Evolutionary conservation across 305 asterid species (phyloP).

Genomic region (Andrographis paniculata): DNA sequence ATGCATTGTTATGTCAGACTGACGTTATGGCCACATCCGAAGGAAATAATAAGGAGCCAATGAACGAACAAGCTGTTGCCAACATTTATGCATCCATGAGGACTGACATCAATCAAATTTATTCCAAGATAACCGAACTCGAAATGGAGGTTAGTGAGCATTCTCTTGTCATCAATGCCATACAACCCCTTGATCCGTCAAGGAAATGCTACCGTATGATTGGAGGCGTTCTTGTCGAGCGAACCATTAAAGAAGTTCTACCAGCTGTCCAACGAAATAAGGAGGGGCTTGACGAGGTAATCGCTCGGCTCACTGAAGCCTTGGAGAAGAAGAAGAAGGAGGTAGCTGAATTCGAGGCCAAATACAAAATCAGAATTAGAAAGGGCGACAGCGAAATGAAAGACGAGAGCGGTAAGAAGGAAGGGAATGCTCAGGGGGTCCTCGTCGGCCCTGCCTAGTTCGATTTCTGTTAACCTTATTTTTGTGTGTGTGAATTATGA

Average conservation of each 20-base stretch:
- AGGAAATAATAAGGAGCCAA: constrained; percentile 45
- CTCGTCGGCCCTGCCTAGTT: constrained; percentile 90
- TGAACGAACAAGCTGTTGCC: constrained; percentile 91
- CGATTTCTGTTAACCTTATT: too few relatives aligned
- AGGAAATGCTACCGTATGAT: constrained; percentile 95
- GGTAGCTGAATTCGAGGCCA: constrained; percentile 71
- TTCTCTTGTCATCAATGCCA: constrained; percentile 82
- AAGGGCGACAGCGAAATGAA: constrained; percentile 62
- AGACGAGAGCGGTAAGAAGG: constrained; percentile 72
- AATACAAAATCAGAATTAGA: constrained; percentile 72
- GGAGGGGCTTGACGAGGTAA: constrained; percentile 89
- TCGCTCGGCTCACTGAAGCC: constrained; percentile 70
- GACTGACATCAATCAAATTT: constrained; percentile 72
- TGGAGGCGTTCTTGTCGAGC: constrained; percentile 94
- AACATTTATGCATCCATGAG: constrained; percentile 62
- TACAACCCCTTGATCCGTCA: constrained; percentile 76
- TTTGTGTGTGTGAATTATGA: too few relatives aligned
- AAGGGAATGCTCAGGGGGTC: constrained; percentile 94
- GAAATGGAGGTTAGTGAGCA: constrained; percentile 97
- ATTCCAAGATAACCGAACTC: constrained; percentile 84
- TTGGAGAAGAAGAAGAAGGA: constrained; percentile 88
- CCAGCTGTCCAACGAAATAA: constrained; percentile 88
- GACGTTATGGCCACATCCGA: constrained; percentile 70
- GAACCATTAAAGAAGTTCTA: constrained; percentile 80
- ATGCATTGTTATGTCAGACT: too few relatives aligned